Conservation (phyloP, 257 asterid species). For the Nicotiana otophora region DNA sequence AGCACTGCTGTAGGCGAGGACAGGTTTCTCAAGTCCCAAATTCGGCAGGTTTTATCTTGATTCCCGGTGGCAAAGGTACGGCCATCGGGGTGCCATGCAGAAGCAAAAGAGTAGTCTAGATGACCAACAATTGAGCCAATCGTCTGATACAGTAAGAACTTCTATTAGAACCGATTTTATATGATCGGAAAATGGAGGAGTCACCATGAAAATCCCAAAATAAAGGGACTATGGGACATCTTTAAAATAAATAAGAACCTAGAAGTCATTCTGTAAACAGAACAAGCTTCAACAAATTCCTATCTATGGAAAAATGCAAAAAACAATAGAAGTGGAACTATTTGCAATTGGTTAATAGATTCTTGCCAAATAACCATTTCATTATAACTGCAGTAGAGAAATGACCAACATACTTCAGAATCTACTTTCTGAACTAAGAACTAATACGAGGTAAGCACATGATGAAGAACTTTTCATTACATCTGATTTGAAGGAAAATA, state of each 20-base stretch:
- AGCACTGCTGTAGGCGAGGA: constrained; percentile 35
- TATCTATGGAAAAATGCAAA: neutral
- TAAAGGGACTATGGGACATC: neutral
- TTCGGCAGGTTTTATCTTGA: constrained; percentile 71
- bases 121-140: constrained; percentile 60
- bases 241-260: neutral
- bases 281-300: neutral
- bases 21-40: constrained; percentile 65
- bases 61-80: constrained; percentile 65
- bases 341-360: neutral
- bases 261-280: neutral
- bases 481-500: neutral
- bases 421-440: neutral
- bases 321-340: neutral
- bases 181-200: neutral
- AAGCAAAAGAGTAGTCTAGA: constrained; percentile 66
- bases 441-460: neutral
- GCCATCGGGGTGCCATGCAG: constrained; percentile 74
- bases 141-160: constrained; percentile 26
- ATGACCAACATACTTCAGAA: neutral
- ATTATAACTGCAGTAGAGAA: neutral
- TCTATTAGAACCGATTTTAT: neutral
- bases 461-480: neutral
- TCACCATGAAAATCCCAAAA: neutral
- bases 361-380: neutral